Conservation (phyloP, 1,284 basidiomycete genomes). For the Ceratorhiza oryzae-sativae region DNA sequence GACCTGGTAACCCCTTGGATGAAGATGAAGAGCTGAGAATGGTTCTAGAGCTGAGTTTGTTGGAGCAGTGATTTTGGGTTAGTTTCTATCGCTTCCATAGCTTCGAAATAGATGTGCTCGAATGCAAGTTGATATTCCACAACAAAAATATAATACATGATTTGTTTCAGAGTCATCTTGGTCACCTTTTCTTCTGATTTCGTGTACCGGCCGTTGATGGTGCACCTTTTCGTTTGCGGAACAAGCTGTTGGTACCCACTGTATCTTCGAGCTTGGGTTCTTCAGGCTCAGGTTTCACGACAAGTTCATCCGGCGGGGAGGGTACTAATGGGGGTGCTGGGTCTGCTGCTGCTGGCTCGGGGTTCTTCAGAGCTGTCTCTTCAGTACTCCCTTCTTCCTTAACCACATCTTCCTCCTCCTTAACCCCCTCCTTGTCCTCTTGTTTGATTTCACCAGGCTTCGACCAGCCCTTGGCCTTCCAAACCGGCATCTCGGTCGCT, state of each 20-base stretch:
- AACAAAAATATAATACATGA: background rate
- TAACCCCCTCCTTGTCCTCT: conserved; percentile 6
- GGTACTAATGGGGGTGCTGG: background rate
- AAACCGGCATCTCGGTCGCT: conserved; percentile 28
- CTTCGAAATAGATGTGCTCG: background rate
- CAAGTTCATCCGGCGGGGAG: background rate
- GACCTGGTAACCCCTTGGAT: conserved; percentile 47
- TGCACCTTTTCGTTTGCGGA: conserved; percentile 33
- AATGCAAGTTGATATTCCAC: conserved; percentile 6
- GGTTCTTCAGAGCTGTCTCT: background rate
- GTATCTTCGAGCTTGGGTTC: conserved; percentile 15
- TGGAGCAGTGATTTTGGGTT: conserved; percentile 50
- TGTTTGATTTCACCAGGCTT: conserved; percentile 30
- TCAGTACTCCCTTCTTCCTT: background rate
- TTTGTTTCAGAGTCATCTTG: too few relatives aligned
- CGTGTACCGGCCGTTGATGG: conserved; percentile 30
- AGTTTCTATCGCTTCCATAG: background rate
- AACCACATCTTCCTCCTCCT: background rate
- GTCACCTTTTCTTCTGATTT: conserved; percentile 20
- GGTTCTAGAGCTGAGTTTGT: conserved; percentile 64
- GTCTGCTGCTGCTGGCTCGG: background rate
- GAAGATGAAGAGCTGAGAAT: conserved; percentile 62
- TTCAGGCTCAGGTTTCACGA: conserved; percentile 17
- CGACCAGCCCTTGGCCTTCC: conserved; percentile 28
- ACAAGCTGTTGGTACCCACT: background rate